Base-by-base conservation (phyloP, 2,329 filamentous ascomycete genomes). In the Aspergillus puulaauensis region DNA sequence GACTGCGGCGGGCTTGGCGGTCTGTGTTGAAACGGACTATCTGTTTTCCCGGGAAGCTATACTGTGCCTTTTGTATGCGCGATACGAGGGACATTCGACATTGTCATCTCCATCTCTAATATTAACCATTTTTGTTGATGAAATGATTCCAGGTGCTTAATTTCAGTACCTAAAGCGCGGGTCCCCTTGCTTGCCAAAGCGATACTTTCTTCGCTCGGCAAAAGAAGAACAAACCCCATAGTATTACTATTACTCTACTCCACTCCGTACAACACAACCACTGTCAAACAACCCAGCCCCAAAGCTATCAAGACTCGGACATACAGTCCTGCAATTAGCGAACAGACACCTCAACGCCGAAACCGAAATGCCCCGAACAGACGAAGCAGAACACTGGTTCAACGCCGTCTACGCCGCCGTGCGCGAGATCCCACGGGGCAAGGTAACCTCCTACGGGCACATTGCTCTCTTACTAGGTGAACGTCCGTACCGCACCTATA, bases 381-480 rank as follows among this genome's bases (percentile, higher is more conserved):
- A 81, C 58, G 79, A 80, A 68, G 77, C 77, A 37, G 77, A 79
- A 61, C 75, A 71, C 70, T 81, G 78, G 78, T 77, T 77, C 61
- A 75, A 79, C 60, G 81, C 89, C 45, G 92, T 96, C 50, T 97
- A 96, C 77, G 78, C 81, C 58, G 91, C 93, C 14, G 85, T 97
- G 3, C 90, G 93, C 73, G 86, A 96, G 72, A 90, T 98, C 33
- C 93, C 95, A 0, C 70, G 75, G 8, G 93, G 93, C 60, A 89
- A 83, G 70, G 92, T 97, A 43, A 97, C 93, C 1, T 90, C 86
- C 47, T 98, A 98, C 71, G 91, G 90, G 2, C 86, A 88, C 65
- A 86, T 88, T 56, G 86, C 86, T n/a, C 74, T 73, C 15, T 74
- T 88, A 33, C 72, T 88, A 4, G 86, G 84, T 51, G 82, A 82